Evolutionary conservation across 2,329 filamentous ascomycete genomes (phyloP), one percentile per base, ranked within the genome.

Genomic region (Pestalotiopsis sp.): DNA sequence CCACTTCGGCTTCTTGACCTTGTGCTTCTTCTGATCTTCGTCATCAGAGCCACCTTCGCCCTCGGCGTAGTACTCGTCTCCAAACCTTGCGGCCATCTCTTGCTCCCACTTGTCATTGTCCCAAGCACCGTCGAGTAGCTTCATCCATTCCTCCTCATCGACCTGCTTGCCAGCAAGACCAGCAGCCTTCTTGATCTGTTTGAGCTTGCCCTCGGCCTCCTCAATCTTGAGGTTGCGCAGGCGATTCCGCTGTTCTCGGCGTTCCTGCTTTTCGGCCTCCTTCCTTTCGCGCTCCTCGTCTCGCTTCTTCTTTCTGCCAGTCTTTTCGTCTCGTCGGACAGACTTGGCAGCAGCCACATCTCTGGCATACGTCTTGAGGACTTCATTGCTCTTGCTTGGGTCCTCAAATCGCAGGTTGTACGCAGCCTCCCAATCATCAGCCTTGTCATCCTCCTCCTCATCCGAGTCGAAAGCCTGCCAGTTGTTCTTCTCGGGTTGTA

Each of bases 321-420:
- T 97, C 76, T 88, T 87, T 66, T 96, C 94, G 69, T 98, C 94
- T 71, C 95, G 89, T 64, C 96, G 90, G 27, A 97, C 95, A 0
- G 95, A 96, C 73, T 93, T 92, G 71, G 92, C 91, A 52, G 91
- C 91, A 49, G 92, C 91, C 20, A 94, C 87, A 78, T 97, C 94
- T 89, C 95, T 92, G 68, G 95, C 92, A 81, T 98, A 97, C 5
- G 95, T 94, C 76, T 92, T 90, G 40, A 99, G 85, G 64, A 92
- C 91, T 80, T 97, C 94, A 77, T 98, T 98, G 75, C 93, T 91
- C 77, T 93, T 94, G 69, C 88, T 88, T 0, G 96, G 94, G 75
- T 98, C 93, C 79, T 99, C 96, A 76, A 99, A 99, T 41, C 96
- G 92, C 81, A 98, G 83, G 82, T 99, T 99, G 83, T 97, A 99